Evolutionary conservation across 2,329 filamentous ascomycete species (phyloP), one percentile per base, ranked within the genome.

Genomic region (Alternaria incomplexa): DNA sequence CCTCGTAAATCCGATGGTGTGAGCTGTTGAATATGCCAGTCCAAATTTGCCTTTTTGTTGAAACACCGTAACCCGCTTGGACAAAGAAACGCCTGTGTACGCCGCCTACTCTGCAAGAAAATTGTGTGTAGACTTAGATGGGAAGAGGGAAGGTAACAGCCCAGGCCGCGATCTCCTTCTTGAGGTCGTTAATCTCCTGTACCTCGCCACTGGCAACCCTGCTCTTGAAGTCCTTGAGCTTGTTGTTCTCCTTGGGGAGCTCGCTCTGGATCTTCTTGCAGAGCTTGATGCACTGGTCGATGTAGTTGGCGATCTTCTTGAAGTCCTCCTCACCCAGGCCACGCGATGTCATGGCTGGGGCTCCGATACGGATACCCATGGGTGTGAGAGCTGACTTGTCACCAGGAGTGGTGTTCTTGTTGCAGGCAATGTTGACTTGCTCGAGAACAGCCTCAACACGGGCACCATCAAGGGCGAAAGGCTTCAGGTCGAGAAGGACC

Each of bases 221-320:
- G 80, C 89, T 90, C 88, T 95, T 96, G 91, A 99, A 98, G 87
- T 99, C 96, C 90, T 98, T 98, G 82, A 97, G 92, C 90, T 96
- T 97, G 90, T 98, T 99, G 77, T 93, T 93, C 83, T 96, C 92
- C 89, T 97, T 97, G 81, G 96, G 95, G 23, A 98, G 88, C 68
- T 87, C 85, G 63, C 80, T 86, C 86, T 98, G 96, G 74, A 97
- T 86, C 78, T 94, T 90, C 88, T 93, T 93, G 87, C 91, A 92
- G 78, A 98, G 87, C 85, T 92, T 92, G 87, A 98, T 92, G 81
- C 89, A 88, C 77, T 90, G 87, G 81, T 97, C 93, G 74, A 98
- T 97, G 87, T 97, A 98, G 72, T 84, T 81, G 69, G 91, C 94
- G 67, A 99, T 94, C 73, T 75, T 77, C 74, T 77, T 88, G 82